Base-by-base conservation (phyloP, 495 filamentous ascomycete genomes). In the Sabuloglossum arenarium region DNA sequence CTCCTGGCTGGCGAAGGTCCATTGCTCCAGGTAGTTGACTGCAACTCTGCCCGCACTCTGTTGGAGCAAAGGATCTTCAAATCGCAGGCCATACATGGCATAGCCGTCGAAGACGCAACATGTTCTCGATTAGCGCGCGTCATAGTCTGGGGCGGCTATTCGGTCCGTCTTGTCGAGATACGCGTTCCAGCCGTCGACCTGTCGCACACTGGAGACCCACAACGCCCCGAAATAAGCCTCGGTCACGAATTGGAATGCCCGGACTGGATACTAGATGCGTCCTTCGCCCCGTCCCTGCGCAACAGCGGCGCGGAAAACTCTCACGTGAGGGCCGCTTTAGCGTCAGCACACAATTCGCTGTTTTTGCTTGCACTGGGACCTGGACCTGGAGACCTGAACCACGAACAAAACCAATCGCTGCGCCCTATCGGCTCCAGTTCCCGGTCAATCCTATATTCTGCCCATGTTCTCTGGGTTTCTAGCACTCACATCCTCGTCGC, bases 231-330 rank as follows among this genome's bases (percentile, higher is more conserved):
- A 2, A 37, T 56, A n/a, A 39, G 21, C 19, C 56, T 50, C 52
- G n/a, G 42, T 1, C 34, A 55, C 6, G 55, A 45, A 10, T 21
- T 43, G 43, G 46, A 31, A 52, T 76, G 76, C 12, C 70, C 78
- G 3, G 90, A 96, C 64, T 94, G 90, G 89, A 82, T 95, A 54
- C 73, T 93, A 58, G 80, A 86, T 63, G 81, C 78, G n/a, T 73
- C 77, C 29, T 70, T 84, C 23, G 27, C 28, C 25, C 47, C 47
- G 4, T 19, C 42, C 6, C 4, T 14, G 6, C 24, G 3, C 24
- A 16, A 28, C 3, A 16, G 27, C 31, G 47, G 8, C 34, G 8
- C 34, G 8, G 21, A 65, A 67, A 23, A 63, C 68, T 47, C 30
- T 51, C 47, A 51, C 47, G 47, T 72, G 66, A 56, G 64, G 54